Conservation (phyloP, 768 basidiomycete species). For the Gyrodon lividus region DNA sequence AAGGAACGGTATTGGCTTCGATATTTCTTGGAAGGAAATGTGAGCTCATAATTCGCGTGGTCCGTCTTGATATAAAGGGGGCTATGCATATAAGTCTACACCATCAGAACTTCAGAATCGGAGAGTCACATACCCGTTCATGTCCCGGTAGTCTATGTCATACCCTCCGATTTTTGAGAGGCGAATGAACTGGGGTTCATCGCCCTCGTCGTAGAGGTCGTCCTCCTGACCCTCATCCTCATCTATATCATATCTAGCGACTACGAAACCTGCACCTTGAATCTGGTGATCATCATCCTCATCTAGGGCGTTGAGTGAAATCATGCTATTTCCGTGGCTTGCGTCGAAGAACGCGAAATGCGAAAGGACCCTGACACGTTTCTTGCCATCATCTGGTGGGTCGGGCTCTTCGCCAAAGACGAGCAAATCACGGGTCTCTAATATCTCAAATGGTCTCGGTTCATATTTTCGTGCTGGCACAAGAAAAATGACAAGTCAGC, state of each 20-base stretch:
- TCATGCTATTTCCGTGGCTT: constrained; percentile 40
- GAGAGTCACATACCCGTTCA: constrained; percentile 46
- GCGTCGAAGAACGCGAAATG: constrained; percentile 65
- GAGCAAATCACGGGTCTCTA: constrained; percentile 37
- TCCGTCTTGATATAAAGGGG: constrained; percentile 65
- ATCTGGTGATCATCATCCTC: constrained; percentile 39
- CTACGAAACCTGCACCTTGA: constrained; percentile 56
- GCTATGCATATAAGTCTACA: constrained; percentile 33
- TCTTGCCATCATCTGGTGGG: constrained; percentile 36
- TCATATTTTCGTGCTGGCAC: constrained; percentile 41
- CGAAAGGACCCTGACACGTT: constrained; percentile 57
- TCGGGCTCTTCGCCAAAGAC: constrained; percentile 44
- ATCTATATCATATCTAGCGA: constrained; percentile 46
- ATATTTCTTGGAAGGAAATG: constrained; percentile 48
- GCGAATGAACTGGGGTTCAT: constrained; percentile 40
- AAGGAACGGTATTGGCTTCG: constrained; percentile 42
- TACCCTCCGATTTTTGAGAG: constrained; percentile 48
- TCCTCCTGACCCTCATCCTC: constrained; percentile 68
- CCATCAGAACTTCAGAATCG: not conserved
- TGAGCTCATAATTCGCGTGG: constrained; percentile 62
- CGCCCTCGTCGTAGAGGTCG: constrained; percentile 33
- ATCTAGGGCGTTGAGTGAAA: constrained; percentile 49
- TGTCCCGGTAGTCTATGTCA: constrained; percentile 49
- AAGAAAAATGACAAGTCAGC: not conserved
- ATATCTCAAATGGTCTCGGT: constrained; percentile 29